Percentiles rank a stretch among this genome's conserved stretches.
These are phyloP conservation scores for Amyloporia xantha DNA, from an alignment of 768 basidiomycete genomes.

Conservation along the genomic window DNA sequence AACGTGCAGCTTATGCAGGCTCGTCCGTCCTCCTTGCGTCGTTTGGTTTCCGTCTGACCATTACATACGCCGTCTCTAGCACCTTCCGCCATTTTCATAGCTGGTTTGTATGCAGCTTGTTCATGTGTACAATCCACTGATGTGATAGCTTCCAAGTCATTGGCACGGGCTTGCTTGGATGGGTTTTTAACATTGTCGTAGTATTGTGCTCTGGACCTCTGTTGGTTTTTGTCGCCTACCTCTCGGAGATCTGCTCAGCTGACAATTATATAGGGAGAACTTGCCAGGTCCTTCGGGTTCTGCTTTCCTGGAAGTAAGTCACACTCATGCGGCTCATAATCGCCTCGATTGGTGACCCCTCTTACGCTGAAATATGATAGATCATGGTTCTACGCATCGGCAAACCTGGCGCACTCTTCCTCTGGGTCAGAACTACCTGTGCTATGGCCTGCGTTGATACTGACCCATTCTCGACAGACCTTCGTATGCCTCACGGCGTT, in stretches of 20 bases:
- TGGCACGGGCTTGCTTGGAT: conserved; percentile 72
- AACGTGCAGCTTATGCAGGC: conserved; percentile 64
- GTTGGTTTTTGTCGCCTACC: conserved; percentile 32
- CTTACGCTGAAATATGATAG: conserved; percentile 24
- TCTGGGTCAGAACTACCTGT: conserved; percentile 53
- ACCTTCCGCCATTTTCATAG: conserved; percentile 56
- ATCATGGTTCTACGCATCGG: conserved; percentile 76
- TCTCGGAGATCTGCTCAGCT: neutral
- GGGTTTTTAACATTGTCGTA: conserved; percentile 81
- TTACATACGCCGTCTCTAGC: conserved; percentile 26
- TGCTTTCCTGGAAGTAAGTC: conserved; percentile 57
- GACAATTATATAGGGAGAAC: conserved; percentile 35
- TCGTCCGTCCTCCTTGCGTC: neutral
- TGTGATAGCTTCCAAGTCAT: conserved; percentile 37
- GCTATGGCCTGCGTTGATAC: neutral
- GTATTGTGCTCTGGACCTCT: conserved; percentile 79
- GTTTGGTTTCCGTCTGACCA: neutral
- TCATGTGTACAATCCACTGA: neutral
- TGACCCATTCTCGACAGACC: conserved; percentile 29
- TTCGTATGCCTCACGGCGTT: conserved; percentile 83
- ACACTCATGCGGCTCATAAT: neutral
- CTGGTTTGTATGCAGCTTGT: conserved; percentile 14
- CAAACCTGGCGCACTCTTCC: conserved; percentile 62
- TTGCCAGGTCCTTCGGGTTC: conserved; percentile 67
- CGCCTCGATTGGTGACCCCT: neutral